Conservation (phyloP, 148 eudicot species). For the Nyssa sinensis region DNA sequence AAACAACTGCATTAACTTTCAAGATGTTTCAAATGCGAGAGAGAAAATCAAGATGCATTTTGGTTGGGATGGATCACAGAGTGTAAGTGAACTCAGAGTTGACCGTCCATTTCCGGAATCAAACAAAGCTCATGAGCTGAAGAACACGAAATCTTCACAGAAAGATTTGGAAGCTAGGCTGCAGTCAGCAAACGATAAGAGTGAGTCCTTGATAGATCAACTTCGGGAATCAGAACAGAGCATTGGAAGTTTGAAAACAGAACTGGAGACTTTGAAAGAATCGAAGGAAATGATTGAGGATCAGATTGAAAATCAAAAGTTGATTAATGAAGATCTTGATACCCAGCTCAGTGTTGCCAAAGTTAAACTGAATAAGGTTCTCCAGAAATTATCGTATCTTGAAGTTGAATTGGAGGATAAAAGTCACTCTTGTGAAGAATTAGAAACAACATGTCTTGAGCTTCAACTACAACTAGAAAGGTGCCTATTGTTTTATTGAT, state of each 20-base stretch:
- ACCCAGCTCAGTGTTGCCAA: conserved; percentile 64
- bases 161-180: conserved; percentile 30
- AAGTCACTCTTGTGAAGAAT: conserved; percentile 66
- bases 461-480: conserved; percentile 92
- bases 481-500: conserved; percentile 24
- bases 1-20: conserved; percentile 13
- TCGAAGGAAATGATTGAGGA: conserved; percentile 52
- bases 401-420: conserved; percentile 75
- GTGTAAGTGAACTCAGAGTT: conserved; percentile 17
- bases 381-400: conserved; percentile 60
- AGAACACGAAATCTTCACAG: conserved; percentile 18
- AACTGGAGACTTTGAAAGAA: conserved; percentile 43
- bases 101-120: conserved; percentile 11
- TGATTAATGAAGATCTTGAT: conserved; percentile 71
- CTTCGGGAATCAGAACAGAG: conserved; percentile 40
- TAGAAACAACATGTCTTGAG: conserved; percentile 79
- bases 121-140: conserved; percentile 15
- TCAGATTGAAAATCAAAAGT: conserved; percentile 65
- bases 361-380: conserved; percentile 47
- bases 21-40: conserved; percentile 25
- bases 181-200: conserved; percentile 28
- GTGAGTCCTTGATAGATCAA: conserved; percentile 28
- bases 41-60: conserved; percentile 33
- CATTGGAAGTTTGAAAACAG: conserved; percentile 37
- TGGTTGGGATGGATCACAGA: conserved; percentile 31